Evolutionary conservation across 1,139 yeast species (phyloP).

Genomic region (Taphrina pruni): DNA sequence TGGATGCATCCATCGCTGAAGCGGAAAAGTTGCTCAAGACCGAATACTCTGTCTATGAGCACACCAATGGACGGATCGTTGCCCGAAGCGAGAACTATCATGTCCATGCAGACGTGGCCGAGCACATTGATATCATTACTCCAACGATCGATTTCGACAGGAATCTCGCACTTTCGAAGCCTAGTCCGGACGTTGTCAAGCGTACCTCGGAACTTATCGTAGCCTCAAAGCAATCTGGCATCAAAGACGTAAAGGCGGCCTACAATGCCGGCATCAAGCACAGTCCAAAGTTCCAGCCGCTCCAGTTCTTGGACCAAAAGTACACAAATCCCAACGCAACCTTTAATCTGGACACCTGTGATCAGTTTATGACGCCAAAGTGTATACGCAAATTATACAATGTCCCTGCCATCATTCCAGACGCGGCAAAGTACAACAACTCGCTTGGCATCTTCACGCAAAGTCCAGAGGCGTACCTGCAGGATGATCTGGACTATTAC

Average conservation of each 20-base stretch:
- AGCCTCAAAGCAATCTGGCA: constrained; percentile 14
- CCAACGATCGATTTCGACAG: constrained; percentile 19
- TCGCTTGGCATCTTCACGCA: constrained; percentile 20
- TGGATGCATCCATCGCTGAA: constrained; percentile 16
- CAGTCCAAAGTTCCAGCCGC: neutral
- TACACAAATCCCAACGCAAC: neutral
- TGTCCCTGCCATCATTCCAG: neutral
- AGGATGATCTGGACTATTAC: constrained; percentile 20
- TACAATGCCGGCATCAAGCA: neutral
- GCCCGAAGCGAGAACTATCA: constrained; percentile 5
- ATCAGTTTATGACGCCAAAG: constrained; percentile 12
- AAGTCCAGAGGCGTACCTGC: constrained; percentile 6
- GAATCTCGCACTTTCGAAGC: neutral
- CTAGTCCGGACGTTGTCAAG: constrained; percentile 11
- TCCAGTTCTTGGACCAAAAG: neutral
- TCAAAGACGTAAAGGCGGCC: constrained; percentile 6
- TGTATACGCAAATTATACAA: constrained; percentile 26
- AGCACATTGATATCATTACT: constrained; percentile 24
- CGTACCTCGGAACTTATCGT: constrained; percentile 11
- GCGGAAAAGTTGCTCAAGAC: constrained; percentile 19
- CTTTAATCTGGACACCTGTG: constrained; percentile 6
- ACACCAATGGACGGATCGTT: neutral
- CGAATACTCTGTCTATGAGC: constrained; percentile 3
- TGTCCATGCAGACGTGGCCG: constrained; percentile 4
- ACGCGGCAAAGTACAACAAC: constrained; percentile 5